These are phyloP conservation scores for Penicillium sp. DNA, from an alignment of 2,329 filamentous ascomycete genomes.

Conservation along the genomic window DNA sequence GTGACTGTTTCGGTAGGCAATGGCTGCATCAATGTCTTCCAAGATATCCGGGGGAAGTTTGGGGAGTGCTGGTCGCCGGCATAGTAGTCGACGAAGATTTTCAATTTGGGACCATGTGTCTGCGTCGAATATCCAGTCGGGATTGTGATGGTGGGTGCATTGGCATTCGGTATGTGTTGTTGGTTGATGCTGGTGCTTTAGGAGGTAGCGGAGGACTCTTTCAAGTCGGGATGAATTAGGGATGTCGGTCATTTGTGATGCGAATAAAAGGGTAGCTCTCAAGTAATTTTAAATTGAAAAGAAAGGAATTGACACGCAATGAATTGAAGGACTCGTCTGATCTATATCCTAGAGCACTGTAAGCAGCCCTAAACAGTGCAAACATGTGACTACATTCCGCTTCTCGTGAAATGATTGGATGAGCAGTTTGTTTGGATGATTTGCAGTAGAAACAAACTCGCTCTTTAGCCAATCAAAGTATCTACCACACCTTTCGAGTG, in stretches of 20 bases:
- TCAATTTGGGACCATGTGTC: slow-evolving; percentile 3
- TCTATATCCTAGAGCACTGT: neutral
- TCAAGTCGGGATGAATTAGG: neutral
- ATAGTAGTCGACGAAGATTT: neutral
- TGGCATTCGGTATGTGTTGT: slow-evolving; percentile 1
- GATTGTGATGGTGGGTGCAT: slow-evolving; percentile 4
- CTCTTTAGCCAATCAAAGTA: neutral
- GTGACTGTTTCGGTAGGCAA: neutral
- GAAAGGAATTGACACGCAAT: neutral
- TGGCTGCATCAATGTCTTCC: neutral
- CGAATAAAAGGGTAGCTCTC: neutral
- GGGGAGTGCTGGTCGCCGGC: neutral
- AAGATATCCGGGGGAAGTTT: neutral
- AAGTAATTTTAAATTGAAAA: neutral
- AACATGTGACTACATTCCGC: neutral
- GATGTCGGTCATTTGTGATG: neutral
- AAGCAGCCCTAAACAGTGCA: neutral
- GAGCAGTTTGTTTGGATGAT: neutral
- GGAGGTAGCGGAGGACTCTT: slow-evolving; percentile 4
- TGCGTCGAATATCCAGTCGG: slow-evolving; percentile 2
- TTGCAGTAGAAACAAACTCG: neutral
- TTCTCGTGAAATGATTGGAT: neutral
- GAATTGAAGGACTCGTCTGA: neutral
- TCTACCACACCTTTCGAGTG: neutral
- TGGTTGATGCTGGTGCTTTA: neutral